Evolutionary conservation across 257 asterid genomes (phyloP).

Genomic region (Nicotiana tomentosiformis): DNA sequence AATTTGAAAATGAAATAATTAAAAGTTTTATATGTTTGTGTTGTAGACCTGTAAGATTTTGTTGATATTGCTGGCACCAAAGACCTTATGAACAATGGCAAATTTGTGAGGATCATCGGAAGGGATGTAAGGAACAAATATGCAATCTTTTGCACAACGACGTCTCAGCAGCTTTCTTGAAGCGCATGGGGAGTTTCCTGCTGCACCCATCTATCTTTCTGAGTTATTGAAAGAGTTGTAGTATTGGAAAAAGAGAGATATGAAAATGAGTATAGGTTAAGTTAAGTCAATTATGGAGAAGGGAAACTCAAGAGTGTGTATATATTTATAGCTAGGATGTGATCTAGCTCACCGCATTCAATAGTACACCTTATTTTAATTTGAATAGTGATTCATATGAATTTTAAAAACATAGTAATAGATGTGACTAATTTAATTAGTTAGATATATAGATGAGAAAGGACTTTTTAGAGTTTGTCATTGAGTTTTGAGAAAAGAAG

Average conservation of each 20-base stretch:
- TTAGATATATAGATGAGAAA: neutral
- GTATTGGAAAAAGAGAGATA: neutral
- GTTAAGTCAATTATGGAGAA: neutral
- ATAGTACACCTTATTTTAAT: neutral
- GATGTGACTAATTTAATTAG: neutral
- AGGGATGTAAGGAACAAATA: constrained; percentile 56
- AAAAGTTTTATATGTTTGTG: no score
- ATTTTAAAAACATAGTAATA: neutral
- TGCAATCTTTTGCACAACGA: constrained; percentile 57
- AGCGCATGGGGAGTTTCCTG: constrained; percentile 44
- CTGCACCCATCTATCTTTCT: neutral
- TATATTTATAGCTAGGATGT: neutral
- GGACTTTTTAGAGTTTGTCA: neutral
- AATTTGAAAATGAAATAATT: no score
- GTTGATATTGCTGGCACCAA: constrained; percentile 66
- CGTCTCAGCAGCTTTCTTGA: constrained; percentile 63
- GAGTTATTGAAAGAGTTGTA: neutral
- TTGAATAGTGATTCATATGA: neutral
- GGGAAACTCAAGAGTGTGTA: neutral
- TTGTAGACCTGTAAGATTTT: constrained; percentile 53
- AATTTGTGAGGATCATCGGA: constrained; percentile 57
- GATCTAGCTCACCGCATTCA: neutral
- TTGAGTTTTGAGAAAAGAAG: neutral
- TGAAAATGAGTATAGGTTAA: no score
- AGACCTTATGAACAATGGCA: constrained; percentile 65